phyloP scores from a whole-genome alignment of 139 green algal species.

The Pseudopediastrum boryanum region DNA sequence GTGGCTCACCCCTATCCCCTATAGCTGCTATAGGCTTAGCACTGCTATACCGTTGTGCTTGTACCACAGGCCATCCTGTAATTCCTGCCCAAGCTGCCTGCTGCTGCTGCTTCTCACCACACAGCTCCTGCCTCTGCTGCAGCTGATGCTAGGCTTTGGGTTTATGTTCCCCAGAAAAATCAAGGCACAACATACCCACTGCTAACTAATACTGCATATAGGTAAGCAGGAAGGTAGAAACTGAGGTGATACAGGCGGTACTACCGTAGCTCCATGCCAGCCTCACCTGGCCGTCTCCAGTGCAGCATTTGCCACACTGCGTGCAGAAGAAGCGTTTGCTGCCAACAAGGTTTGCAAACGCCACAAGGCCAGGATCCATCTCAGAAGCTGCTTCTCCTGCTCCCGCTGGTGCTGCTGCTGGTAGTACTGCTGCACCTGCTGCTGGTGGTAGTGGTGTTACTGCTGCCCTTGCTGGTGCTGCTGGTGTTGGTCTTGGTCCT shows the following conservation, averaged over 20 bases:
- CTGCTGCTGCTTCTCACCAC: no score
- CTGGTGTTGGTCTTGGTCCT: not conserved
- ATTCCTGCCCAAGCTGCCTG: no score
- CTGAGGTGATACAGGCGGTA: not conserved
- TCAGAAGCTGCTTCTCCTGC: not conserved
- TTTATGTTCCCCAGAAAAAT: no score
- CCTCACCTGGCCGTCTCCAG: not conserved
- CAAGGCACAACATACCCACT: not conserved
- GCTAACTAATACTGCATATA: not conserved
- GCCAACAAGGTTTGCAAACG: not conserved
- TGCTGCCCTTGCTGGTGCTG: not conserved
- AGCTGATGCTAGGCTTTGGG: no score
- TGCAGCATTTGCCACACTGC: not conserved
- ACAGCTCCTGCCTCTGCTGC: no score
- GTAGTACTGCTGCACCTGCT: not conserved
- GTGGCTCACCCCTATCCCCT: no score
- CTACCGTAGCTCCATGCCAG: not conserved
- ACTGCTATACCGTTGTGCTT: no score
- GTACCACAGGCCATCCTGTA: no score
- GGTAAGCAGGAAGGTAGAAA: not conserved
- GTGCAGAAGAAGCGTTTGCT: not conserved
- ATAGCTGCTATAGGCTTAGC: no score
- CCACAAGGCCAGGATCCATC: not conserved
- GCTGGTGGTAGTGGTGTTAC: not conserved
- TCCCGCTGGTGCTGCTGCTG: not conserved